Percentiles rank a stretch among this genome's conserved stretches.
Conservation (phyloP, 1,284 basidiomycete species). For the Hymenochaete sp. region DNA sequence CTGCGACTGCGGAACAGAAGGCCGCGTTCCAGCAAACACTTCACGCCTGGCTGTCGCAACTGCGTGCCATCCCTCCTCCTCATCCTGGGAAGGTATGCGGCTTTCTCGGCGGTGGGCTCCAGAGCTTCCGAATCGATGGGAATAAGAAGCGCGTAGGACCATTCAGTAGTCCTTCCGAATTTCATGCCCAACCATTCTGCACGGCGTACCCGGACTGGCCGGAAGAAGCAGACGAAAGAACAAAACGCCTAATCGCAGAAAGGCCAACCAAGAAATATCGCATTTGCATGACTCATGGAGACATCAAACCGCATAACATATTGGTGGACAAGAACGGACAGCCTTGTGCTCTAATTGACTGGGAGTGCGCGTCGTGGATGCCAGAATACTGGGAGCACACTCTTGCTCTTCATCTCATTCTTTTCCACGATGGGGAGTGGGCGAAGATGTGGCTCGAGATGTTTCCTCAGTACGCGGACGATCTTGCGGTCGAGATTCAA, state of each 20-base stretch:
- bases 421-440: neutral
- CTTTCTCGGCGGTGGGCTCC: constrained; percentile 11
- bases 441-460: neutral
- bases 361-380: constrained; percentile 20
- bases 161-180: neutral
- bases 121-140: constrained; percentile 4
- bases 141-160: neutral
- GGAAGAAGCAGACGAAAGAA: neutral
- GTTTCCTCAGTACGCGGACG: constrained; percentile 5
- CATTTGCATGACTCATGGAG: constrained; percentile 18
- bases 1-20: neutral
- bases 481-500: constrained; percentile 5
- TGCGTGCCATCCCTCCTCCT: neutral
- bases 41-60: neutral
- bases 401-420: neutral
- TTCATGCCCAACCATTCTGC: neutral
- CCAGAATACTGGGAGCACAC: constrained; percentile 19
- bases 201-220: neutral
- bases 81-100: constrained; percentile 4
- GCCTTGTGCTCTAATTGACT: constrained; percentile 18
- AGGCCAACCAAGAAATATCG: constrained; percentile 5
- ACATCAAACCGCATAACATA: constrained; percentile 18
- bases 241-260: neutral
- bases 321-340: constrained; percentile 16
- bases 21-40: neutral